Conservation (phyloP, 163 green algal genomes). For the Chlamydomonas reinhardtii region DNA sequence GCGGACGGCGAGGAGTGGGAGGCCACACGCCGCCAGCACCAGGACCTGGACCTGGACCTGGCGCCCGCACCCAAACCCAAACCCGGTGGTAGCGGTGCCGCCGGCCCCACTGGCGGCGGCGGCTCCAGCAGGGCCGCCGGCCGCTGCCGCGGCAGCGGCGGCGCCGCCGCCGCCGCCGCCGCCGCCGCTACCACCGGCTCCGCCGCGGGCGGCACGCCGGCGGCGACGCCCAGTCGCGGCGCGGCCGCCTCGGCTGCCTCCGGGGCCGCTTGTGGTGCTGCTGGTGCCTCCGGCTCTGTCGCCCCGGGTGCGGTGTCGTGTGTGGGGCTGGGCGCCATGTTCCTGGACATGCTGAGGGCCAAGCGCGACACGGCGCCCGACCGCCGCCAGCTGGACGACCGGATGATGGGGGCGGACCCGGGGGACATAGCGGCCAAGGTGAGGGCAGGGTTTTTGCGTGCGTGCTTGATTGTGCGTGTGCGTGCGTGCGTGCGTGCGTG, state of each 20-base stretch:
- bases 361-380: slow-evolving; percentile 33
- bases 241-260: too few relatives aligned
- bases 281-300: too few relatives aligned
- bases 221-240: too few relatives aligned
- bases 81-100: background rate
- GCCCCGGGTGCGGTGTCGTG: background rate
- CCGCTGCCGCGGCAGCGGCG: background rate
- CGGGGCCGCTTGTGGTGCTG: too few relatives aligned
- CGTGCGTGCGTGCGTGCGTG: too few relatives aligned
- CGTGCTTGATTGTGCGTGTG: too few relatives aligned
- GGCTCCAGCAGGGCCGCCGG: too few relatives aligned
- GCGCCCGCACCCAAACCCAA: too few relatives aligned
- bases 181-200: background rate
- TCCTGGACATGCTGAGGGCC: slow-evolving; percentile 45
- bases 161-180: background rate
- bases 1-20: slow-evolving; percentile 42
- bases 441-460: background rate
- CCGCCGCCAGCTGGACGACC: slow-evolving; percentile 11
- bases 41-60: too few relatives aligned
- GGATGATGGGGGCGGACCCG: slow-evolving; percentile 10
- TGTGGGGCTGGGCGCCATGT: slow-evolving; percentile 2
- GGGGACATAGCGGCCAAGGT: slow-evolving; percentile 22
- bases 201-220: too few relatives aligned
- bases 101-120: background rate
- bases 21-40: background rate